Evolutionary conservation across 1,284 basidiomycete species (phyloP).

Genomic region (Puccinia triticina): DNA sequence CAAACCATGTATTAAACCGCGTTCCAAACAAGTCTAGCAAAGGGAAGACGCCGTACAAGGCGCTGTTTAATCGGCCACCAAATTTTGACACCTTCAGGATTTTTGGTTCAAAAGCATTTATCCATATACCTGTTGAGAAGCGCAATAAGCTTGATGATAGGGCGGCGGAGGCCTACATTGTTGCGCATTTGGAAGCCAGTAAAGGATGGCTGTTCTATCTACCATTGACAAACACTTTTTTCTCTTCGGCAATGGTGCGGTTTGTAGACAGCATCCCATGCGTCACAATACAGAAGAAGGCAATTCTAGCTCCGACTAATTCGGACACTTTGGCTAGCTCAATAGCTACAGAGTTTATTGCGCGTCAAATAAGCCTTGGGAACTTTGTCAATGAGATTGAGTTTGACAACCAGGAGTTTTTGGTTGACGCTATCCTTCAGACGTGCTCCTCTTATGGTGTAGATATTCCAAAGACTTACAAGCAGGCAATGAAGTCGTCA

Average conservation of each 20-base stretch:
- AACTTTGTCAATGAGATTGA: too few species aligned
- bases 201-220: neutral
- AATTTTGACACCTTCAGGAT: neutral
- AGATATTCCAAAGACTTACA: neutral
- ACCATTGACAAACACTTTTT: neutral
- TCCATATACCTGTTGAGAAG: neutral
- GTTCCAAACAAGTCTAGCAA: neutral
- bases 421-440: neutral
- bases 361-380: too few species aligned
- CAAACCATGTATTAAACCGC: neutral
- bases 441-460: neutral
- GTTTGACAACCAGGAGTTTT: neutral
- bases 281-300: too few species aligned
- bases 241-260: too few species aligned
- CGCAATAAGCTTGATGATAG: neutral
- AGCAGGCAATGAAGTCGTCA: neutral
- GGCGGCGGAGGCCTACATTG: neutral
- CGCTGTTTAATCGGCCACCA: neutral
- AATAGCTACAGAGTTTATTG: too few species aligned
- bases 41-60: neutral
- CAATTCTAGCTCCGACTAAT: neutral
- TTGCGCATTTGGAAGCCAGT: neutral
- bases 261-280: too few species aligned
- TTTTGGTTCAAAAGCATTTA: neutral
- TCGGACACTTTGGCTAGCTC: too few species aligned